Conservation (phyloP, 1,284 basidiomycete species). For the Trametes sp. region DNA sequence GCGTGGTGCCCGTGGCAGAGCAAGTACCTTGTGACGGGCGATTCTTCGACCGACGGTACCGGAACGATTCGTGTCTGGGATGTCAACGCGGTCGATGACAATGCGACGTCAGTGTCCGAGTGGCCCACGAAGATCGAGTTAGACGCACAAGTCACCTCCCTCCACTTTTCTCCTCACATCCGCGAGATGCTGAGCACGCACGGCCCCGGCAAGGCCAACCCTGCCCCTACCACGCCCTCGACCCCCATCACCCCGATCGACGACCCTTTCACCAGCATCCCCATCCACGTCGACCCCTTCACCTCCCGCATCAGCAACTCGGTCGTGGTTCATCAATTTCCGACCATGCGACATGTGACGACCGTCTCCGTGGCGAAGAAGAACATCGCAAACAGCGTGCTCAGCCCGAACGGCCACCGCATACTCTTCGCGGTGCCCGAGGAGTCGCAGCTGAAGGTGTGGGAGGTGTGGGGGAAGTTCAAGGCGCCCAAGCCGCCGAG, state of each 20-base stretch:
- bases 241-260: constrained; percentile 18
- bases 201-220: constrained; percentile 49
- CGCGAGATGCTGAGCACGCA: constrained; percentile 92
- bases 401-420: constrained; percentile 56
- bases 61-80: constrained; percentile 85
- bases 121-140: constrained; percentile 57
- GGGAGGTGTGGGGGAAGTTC: constrained; percentile 62
- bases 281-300: constrained; percentile 30
- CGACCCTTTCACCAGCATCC: constrained; percentile 16
- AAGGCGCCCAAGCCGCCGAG: constrained; percentile 50
- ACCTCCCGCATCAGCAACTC: constrained; percentile 49
- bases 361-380: constrained; percentile 51
- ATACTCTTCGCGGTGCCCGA: constrained; percentile 56
- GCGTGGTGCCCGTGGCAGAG: constrained; percentile 94
- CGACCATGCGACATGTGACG: constrained; percentile 53
- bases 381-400: constrained; percentile 52
- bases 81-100: constrained; percentile 45
- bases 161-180: constrained; percentile 87
- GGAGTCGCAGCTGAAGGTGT: constrained; percentile 58
- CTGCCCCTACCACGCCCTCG: constrained; percentile 19
- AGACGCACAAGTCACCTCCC: constrained; percentile 77
- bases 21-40: constrained; percentile 86
- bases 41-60: constrained; percentile 62
- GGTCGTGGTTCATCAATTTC: constrained; percentile 64
- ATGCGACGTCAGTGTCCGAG: constrained; percentile 57